A percentile compares a stretch with the other conserved stretches of the same genome.
Conservation (phyloP, 2,329 filamentous ascomycete species). For the Zasmidium cellare region DNA sequence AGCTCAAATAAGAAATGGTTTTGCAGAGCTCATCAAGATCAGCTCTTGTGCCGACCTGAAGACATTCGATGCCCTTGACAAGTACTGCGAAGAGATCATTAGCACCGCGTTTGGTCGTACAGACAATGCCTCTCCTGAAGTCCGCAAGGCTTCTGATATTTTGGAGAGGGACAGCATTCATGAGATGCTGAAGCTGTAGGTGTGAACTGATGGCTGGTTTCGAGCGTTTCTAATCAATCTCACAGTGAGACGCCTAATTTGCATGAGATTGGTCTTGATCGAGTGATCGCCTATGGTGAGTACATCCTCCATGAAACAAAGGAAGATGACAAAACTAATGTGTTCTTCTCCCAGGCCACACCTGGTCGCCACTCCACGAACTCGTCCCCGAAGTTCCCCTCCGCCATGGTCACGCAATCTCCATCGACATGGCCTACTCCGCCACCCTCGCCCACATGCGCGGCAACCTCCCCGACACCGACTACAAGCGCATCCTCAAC, state of each 20-base stretch:
- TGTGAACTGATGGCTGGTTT: neutral
- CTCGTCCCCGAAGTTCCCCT: constrained; percentile 67
- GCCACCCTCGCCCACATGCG: constrained; percentile 66
- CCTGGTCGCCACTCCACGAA: constrained; percentile 72
- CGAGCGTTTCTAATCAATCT: neutral
- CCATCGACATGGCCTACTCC: constrained; percentile 74
- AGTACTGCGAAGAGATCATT: constrained; percentile 69
- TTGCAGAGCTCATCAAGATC: constrained; percentile 75
- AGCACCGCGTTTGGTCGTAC: constrained; percentile 63
- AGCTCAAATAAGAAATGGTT: constrained; percentile 70
- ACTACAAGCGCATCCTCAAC: constrained; percentile 63
- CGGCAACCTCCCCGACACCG: constrained; percentile 60
- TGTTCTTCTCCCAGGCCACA: constrained; percentile 27
- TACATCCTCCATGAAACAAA: constrained; percentile 40
- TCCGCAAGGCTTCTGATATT: constrained; percentile 60
- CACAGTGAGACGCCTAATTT: constrained; percentile 65
- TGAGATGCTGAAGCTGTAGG: constrained; percentile 66
- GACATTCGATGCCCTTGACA: constrained; percentile 68
- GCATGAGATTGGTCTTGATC: constrained; percentile 70
- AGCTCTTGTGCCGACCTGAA: constrained; percentile 66
- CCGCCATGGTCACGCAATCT: constrained; percentile 72
- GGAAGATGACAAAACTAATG: neutral
- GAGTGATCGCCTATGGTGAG: constrained; percentile 73
- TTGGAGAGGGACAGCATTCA: constrained; percentile 70
- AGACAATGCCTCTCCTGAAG: constrained; percentile 56